Base-by-base conservation (phyloP, 495 filamentous ascomycete species). In the Platismatia glauca region DNA sequence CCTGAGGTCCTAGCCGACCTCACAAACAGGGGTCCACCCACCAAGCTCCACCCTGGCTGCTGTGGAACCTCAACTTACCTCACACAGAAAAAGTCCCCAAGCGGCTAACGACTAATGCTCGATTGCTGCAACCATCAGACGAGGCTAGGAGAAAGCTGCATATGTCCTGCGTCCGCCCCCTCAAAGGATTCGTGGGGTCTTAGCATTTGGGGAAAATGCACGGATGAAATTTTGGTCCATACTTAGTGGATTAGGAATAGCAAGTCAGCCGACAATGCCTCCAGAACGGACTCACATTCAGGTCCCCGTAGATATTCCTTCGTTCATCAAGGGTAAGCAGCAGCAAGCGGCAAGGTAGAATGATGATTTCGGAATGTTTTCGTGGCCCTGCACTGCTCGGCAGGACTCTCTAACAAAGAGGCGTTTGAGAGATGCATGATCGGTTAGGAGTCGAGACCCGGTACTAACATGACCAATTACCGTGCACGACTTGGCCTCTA, bases 91-190 rank as follows among this genome's bases (percentile, higher is more conserved):
- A 39, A 33, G 29, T 61, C 55, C 59, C 59, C 59, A 61, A 58
- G 55, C 39, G 61, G 61, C 61, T 63, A 63, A 63, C 18, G 16
- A 34, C 55, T 46, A 52, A 38, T 48, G 55, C 33, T 48, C 53
- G 39, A 33, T 31, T 62, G 55, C 55, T 62, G 61, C 61, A 63
- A 63, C 52, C 55, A 63, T 58, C 61, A 58, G 39, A 63, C 22
- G 20, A 48, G 38, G 44, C 61, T 34, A 46, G 38, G 27, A 27
- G 52, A 33, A 34, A 62, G 60, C 16, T 58, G 61, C 61, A 63
- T 31, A 52, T 63, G 61, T 57, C 61, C 61, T 63, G 61, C 61
- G 53, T 63, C 52, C 44, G 43, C 44, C 52, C 61, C 41, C 61
- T 53, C 50, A 43, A 34, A 59, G 57, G 38, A 52, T 52, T 31